phyloP scores from a whole-genome alignment of 805 yeast genomes.

The Hanseniaspora clermontiae region DNA sequence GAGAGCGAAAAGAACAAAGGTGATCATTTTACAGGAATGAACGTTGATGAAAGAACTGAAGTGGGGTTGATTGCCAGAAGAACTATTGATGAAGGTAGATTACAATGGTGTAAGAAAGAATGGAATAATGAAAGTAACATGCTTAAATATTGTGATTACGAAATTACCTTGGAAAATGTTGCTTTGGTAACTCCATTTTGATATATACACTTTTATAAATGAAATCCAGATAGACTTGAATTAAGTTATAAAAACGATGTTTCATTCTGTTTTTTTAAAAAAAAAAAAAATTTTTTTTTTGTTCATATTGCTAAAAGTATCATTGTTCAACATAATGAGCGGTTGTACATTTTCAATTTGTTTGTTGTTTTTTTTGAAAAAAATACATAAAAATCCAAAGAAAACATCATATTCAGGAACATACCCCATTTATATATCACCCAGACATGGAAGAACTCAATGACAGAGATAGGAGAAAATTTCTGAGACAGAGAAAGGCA shows the following conservation, averaged over 20 bases:
- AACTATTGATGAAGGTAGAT: slow-evolving; percentile 61
- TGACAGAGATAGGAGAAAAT: background rate
- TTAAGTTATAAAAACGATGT: background rate
- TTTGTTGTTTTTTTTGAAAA: background rate
- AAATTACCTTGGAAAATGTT: slow-evolving; percentile 59
- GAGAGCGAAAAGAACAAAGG: slow-evolving; percentile 29
- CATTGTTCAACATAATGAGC: background rate
- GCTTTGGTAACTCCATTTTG: slow-evolving; percentile 30
- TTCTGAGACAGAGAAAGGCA: slow-evolving; percentile 3
- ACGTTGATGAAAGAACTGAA: slow-evolving; percentile 37
- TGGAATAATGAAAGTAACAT: slow-evolving; percentile 25
- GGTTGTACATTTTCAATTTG: background rate
- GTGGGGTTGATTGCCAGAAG: slow-evolving; percentile 61
- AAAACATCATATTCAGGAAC: background rate
- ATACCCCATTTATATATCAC: background rate
- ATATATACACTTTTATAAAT: background rate
- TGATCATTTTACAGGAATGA: slow-evolving; percentile 39
- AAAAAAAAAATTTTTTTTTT: background rate
- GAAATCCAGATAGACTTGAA: slow-evolving; percentile 15
- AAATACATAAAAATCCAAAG: background rate
- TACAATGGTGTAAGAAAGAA: slow-evolving; percentile 13
- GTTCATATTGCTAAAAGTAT: background rate
- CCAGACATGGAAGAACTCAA: background rate
- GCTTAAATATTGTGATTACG: slow-evolving; percentile 44
- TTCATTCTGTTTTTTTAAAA: background rate